phyloP scores from a whole-genome alignment of 2,329 filamentous ascomycete genomes.

The Hypoxylon rubiginosum region DNA sequence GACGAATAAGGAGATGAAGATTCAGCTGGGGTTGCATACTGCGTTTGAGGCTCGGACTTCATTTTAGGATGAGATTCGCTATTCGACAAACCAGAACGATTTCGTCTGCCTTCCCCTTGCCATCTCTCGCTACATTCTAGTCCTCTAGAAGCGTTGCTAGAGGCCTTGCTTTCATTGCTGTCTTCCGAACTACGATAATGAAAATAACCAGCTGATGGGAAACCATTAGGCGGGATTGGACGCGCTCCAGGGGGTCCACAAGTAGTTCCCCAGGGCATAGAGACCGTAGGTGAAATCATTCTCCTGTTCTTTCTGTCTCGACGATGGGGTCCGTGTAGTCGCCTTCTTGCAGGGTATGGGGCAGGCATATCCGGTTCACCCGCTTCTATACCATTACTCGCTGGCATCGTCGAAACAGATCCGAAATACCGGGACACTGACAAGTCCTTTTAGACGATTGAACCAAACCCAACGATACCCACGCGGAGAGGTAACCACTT shows the following conservation, averaged over 20 bases:
- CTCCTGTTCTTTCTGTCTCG: not conserved
- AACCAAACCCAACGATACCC: not conserved
- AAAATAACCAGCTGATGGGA: not conserved
- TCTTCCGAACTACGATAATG: slow-evolving; percentile 2
- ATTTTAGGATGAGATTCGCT: not conserved
- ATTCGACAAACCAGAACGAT: not conserved
- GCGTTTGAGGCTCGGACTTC: not conserved
- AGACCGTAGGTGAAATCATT: not conserved
- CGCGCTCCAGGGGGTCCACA: not conserved
- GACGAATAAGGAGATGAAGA: not conserved
- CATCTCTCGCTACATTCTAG: not conserved
- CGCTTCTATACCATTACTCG: not conserved
- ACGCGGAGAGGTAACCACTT: not conserved
- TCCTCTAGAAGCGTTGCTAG: not conserved
- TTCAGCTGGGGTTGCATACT: not conserved
- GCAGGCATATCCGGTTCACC: not conserved
- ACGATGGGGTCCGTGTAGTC: no score
- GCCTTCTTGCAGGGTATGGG: not conserved
- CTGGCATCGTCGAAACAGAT: slow-evolving; percentile 5
- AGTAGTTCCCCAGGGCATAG: not conserved
- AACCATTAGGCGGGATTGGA: not conserved
- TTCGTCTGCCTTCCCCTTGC: not conserved
- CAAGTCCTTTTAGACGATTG: slow-evolving; percentile 2
- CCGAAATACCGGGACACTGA: slow-evolving; percentile 1
- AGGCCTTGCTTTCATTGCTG: not conserved